These are phyloP conservation scores for Tanacetum coccineum DNA, from an alignment of 129 eudicot genomes.

Conservation along the genomic window DNA sequence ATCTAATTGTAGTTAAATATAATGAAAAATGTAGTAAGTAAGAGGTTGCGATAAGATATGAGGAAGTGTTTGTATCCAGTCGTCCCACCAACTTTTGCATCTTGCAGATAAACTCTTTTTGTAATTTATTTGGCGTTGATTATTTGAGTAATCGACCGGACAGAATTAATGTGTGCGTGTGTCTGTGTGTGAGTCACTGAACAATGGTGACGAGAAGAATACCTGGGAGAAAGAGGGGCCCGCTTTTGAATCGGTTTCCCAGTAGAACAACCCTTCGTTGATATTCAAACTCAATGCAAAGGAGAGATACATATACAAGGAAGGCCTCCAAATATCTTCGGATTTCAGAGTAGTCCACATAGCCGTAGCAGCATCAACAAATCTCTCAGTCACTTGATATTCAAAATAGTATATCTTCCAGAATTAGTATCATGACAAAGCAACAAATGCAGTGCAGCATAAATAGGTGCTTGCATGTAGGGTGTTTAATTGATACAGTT, in stretches of 20 bases:
- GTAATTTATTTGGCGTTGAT: not conserved
- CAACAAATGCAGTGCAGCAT: no score
- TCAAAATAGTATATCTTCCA: not conserved
- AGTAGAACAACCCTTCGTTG: slow-evolving; percentile 81
- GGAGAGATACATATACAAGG: slow-evolving; percentile 83
- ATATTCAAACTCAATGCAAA: slow-evolving; percentile 60
- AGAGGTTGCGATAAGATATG: not conserved
- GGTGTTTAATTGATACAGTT: no score
- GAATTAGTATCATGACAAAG: no score
- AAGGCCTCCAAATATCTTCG: slow-evolving; percentile 88
- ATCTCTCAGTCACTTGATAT: slow-evolving; percentile 48
- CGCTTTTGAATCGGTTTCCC: slow-evolving; percentile 72
- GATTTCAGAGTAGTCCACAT: slow-evolving; percentile 80
- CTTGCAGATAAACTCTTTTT: not conserved
- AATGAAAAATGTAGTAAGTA: not conserved
- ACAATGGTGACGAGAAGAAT: not conserved
- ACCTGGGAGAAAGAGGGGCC: slow-evolving; percentile 95
- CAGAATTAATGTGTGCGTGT: no score
- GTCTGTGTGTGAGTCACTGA: no score
- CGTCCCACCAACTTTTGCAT: not conserved
- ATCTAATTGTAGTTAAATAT: not conserved
- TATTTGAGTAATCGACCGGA: no score
- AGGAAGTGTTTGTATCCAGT: not conserved
- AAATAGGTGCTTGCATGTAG: no score
- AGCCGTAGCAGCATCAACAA: slow-evolving; percentile 56